These are phyloP conservation scores for Meyerozyma smithsonii DNA, from an alignment of 1,139 yeast species.

Conservation along the genomic window DNA sequence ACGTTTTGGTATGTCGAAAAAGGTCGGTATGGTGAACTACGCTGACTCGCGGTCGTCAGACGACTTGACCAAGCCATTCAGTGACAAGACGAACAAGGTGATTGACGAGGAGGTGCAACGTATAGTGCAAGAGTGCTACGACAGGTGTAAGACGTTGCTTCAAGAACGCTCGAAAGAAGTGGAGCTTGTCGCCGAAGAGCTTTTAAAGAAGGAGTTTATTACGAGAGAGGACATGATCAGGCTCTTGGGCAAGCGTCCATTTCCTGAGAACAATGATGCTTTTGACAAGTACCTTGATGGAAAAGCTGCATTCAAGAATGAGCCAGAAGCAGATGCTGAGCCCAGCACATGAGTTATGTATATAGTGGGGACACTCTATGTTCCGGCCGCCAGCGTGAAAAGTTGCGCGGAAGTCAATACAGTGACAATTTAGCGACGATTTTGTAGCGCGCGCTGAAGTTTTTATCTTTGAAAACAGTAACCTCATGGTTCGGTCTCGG, in stretches of 20 bases:
- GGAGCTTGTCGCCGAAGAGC: conserved; percentile 79
- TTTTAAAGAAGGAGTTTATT: conserved; percentile 77
- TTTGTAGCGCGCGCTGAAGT: conserved; percentile 2
- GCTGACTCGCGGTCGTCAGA: conserved; percentile 51
- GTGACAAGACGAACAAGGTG: conserved; percentile 75
- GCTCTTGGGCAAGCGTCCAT: conserved; percentile 83
- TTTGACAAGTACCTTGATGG: conserved; percentile 75
- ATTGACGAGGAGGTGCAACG: conserved; percentile 84
- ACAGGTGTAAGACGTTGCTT: conserved; percentile 61
- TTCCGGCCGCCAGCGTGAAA: no score
- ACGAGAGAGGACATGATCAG: conserved; percentile 90
- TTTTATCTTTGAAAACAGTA: conserved; percentile 4
- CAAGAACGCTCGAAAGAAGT: conserved; percentile 70
- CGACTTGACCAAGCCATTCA: conserved; percentile 79
- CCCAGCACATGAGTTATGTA: conserved; percentile 1
- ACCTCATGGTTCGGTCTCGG: conserved; percentile 6
- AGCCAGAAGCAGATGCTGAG: conserved; percentile 9
- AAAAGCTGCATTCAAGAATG: conserved; percentile 35
- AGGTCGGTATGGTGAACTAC: conserved; percentile 78
- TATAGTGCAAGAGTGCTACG: conserved; percentile 75
- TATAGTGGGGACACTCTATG: conserved; percentile 1
- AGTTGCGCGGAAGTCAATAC: no score
- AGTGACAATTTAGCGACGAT: no score
- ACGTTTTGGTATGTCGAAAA: conserved; percentile 83
- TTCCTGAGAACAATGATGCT: conserved; percentile 86